phyloP scores from a whole-genome alignment of 202 grass and related monocot genomes.

The Saccharum hybrid region DNA sequence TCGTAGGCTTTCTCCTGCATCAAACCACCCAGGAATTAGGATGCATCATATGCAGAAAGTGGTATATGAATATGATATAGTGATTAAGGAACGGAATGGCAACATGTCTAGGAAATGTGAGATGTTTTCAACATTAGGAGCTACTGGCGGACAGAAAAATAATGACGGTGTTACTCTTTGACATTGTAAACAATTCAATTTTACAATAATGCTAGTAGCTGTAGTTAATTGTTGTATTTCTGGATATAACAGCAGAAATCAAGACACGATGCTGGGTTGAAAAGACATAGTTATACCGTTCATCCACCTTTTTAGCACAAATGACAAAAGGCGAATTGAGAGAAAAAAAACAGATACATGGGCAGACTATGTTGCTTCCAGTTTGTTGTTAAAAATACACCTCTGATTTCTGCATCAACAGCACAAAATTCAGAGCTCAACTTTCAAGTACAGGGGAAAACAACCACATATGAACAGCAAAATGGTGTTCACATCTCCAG shows the following conservation, averaged over 20 bases:
- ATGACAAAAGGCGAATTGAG: background rate
- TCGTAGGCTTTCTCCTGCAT: conserved; percentile 78
- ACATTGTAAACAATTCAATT: background rate
- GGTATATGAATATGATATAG: background rate
- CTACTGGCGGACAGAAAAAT: background rate
- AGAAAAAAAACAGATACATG: background rate
- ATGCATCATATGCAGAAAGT: background rate
- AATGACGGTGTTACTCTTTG: background rate
- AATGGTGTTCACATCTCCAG: background rate
- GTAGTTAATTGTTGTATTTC: background rate
- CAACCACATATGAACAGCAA: background rate
- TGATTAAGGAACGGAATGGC: background rate
- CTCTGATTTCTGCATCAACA: background rate
- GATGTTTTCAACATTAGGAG: background rate
- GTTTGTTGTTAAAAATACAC: background rate
- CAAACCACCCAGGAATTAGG: background rate
- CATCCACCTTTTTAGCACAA: background rate
- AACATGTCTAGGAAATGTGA: background rate
- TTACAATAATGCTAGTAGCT: background rate
- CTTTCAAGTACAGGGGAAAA: background rate
- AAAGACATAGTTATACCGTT: background rate
- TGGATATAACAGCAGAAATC: background rate
- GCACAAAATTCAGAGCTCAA: background rate
- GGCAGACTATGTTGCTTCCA: background rate
- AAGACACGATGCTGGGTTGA: background rate